Evolutionary conservation across 1,284 basidiomycete genomes (phyloP).

Genomic region (Apiotrichum brassicae): DNA sequence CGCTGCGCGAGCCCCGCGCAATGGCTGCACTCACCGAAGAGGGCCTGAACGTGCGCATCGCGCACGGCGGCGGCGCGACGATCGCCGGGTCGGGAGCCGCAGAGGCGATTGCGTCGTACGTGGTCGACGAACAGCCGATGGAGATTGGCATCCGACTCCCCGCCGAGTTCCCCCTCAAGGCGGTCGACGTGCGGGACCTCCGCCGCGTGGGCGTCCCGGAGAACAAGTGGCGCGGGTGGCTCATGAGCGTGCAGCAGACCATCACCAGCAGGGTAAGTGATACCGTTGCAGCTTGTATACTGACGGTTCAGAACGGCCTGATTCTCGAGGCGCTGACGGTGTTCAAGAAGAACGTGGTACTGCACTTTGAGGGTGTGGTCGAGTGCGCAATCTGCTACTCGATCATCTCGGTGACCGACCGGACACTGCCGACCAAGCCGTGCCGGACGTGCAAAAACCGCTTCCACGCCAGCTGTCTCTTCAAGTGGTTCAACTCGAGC

Average conservation of each 20-base stretch:
- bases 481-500: conserved; percentile 87
- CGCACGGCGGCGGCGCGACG: conserved; percentile 62
- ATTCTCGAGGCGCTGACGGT: conserved; percentile 85
- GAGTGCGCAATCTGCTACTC: conserved; percentile 94
- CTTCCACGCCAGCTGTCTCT: conserved; percentile 89
- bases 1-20: conserved; percentile 61
- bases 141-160: conserved; percentile 87
- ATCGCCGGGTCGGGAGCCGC: conserved; percentile 51
- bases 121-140: conserved; percentile 88
- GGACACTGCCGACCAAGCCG: conserved; percentile 79
- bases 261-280: conserved; percentile 73
- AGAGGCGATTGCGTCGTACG: conserved; percentile 56
- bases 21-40: conserved; percentile 69
- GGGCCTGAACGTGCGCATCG: conserved; percentile 71
- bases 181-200: conserved; percentile 79
- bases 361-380: conserved; percentile 88
- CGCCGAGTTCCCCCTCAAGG: conserved; percentile 80
- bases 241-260: conserved; percentile 86
- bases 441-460: conserved; percentile 93
- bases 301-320: conserved; percentile 64
- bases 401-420: conserved; percentile 90
- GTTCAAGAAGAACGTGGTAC: conserved; percentile 88
- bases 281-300: not conserved
- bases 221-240: conserved; percentile 87
- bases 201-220: conserved; percentile 84